Evolutionary conservation across 148 eudicot species (phyloP).

Genomic region (Hydrangea macrophylla): DNA sequence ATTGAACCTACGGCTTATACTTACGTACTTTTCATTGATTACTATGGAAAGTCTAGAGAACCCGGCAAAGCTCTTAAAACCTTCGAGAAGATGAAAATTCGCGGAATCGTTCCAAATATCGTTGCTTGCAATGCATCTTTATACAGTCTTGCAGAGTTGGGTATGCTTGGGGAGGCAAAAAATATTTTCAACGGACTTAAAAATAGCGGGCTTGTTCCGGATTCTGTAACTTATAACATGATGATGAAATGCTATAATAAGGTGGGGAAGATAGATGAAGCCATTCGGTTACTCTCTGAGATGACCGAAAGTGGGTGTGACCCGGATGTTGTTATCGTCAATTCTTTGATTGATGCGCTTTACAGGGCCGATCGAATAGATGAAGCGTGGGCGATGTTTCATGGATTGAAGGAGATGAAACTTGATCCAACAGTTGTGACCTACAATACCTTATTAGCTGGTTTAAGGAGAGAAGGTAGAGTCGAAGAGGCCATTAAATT

Average conservation of each 20-base stretch:
- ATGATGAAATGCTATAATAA: constrained; percentile 91
- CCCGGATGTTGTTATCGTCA: constrained; percentile 73
- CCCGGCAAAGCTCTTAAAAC: constrained; percentile 67
- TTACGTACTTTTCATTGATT: constrained; percentile 81
- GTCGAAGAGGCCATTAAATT: constrained; percentile 61
- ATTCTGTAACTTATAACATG: constrained; percentile 88
- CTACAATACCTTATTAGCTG: constrained; percentile 83
- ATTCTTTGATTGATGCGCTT: constrained; percentile 80
- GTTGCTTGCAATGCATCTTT: constrained; percentile 88
- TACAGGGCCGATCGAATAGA: constrained; percentile 72
- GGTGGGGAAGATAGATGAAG: constrained; percentile 77
- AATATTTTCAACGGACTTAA: constrained; percentile 58
- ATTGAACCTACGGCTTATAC: constrained; percentile 64
- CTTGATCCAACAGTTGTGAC: constrained; percentile 86
- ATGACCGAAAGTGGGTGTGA: constrained; percentile 67
- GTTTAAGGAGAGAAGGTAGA: constrained; percentile 77
- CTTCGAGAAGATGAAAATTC: constrained; percentile 73
- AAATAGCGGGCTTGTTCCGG: constrained; percentile 71
- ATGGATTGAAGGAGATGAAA: constrained; percentile 57
- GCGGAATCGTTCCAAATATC: constrained; percentile 67
- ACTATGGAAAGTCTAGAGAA: constrained; percentile 74
- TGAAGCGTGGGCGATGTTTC: constrained; percentile 87
- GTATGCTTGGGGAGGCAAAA: constrained; percentile 76
- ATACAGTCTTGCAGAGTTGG: constrained; percentile 74
- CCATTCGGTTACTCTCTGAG: constrained; percentile 55